Evolutionary conservation across 768 basidiomycete species (phyloP), one percentile per base, ranked within the genome.

Genomic region (Kwoniella mangroviensis): DNA sequence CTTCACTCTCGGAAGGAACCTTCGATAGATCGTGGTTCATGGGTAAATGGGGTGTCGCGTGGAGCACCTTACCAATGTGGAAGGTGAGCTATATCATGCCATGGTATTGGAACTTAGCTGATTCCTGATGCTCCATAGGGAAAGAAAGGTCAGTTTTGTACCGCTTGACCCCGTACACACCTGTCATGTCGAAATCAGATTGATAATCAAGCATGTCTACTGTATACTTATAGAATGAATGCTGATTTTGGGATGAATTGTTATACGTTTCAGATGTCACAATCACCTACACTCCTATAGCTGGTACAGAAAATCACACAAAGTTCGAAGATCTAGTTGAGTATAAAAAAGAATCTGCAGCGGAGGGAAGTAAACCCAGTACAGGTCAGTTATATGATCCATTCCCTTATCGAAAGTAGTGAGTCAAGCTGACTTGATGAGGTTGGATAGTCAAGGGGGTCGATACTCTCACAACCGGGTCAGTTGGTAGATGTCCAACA

Each of bases 41-140:
- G 79, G 82, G 82, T 28, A 72, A 65, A 41, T 83, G 84, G 84
- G 75, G 83, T 55, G 84, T 85, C 12, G 80, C 79, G 2, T 83
- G 84, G 76, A 84, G 83, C 55, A 86, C 85, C 0, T 70, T 86
- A 40, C 84, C 85, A 3, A 82, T 86, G 69, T 86, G 85, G 85
- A 85, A 85, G 81, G 85, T 84, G 61, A 73, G 81, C 65, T 26
- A 34, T 34, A 34, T 34, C 34, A 34, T 34, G 9, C 34, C 34
- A 34, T 4, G 9, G 34, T 34, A 7, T 34, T 34, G 34, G 34
- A 34, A 34, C 34, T 34, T 6, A 24, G 56, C 26, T 58, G 13
- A 49, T 55, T n/a, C 28, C 22, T 7, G 17, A n/a, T 19, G 21
- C 19, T 49, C 22, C 19, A 9, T 58, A 83, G 79, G 77, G 76